Conservation (phyloP, 495 filamentous ascomycete genomes). For the Xylaria bambusicola region DNA sequence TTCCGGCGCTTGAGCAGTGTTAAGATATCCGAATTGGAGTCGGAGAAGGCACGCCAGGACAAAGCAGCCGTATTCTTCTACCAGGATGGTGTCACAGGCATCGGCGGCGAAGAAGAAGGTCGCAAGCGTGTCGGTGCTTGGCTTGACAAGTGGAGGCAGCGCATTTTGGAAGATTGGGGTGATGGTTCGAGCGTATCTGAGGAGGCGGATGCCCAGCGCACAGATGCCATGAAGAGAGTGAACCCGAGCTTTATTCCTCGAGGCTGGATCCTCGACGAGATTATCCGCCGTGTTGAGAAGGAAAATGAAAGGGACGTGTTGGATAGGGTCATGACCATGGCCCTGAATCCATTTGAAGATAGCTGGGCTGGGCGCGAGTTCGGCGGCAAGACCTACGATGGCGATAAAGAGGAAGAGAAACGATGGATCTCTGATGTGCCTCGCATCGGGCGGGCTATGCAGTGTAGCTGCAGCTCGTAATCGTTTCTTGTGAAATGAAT, state of each 20-base stretch:
- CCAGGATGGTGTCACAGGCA: slow-evolving; percentile 58
- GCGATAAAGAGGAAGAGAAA: slow-evolving; percentile 70
- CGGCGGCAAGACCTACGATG: slow-evolving; percentile 42
- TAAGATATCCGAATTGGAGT: slow-evolving; percentile 58
- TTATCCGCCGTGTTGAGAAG: slow-evolving; percentile 85
- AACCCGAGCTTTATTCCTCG: slow-evolving; percentile 92
- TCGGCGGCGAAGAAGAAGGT: slow-evolving; percentile 61
- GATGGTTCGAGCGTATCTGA: slow-evolving; percentile 38
- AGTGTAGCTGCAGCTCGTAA: slow-evolving; percentile 80
- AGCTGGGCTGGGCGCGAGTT: slow-evolving; percentile 59
- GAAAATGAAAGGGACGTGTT: slow-evolving; percentile 79
- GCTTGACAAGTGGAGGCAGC: slow-evolving; percentile 69
- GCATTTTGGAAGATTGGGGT: slow-evolving; percentile 73
- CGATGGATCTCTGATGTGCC: slow-evolving; percentile 90
- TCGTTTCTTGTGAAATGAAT: not conserved
- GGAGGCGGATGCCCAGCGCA: slow-evolving; percentile 60
- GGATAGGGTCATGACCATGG: slow-evolving; percentile 73
- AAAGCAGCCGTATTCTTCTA: slow-evolving; percentile 71
- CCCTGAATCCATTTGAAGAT: slow-evolving; percentile 80
- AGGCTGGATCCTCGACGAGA: slow-evolving; percentile 89
- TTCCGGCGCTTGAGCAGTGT: slow-evolving; percentile 74
- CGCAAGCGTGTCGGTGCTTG: slow-evolving; percentile 67
- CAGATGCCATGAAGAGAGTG: slow-evolving; percentile 72
- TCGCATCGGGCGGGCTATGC: slow-evolving; percentile 70
- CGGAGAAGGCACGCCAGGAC: slow-evolving; percentile 58